Percentiles rank a stretch among this genome's conserved stretches.
phyloP scores from a whole-genome alignment of 2,329 filamentous ascomycete species.

The Paracorniculantispora psalliotae region DNA sequence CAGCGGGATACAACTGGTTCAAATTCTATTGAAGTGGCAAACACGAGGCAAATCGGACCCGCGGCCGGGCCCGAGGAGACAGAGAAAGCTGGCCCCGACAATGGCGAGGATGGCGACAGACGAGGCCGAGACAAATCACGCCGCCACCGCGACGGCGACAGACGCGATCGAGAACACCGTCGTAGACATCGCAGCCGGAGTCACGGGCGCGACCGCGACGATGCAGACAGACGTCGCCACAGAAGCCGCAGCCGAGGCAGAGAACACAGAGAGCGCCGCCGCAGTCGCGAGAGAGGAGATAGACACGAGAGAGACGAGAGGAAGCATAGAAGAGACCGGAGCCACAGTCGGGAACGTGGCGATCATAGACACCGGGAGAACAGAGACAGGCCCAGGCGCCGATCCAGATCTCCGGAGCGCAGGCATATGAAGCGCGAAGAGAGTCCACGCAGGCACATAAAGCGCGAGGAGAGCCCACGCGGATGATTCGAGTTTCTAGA shows the following conservation, averaged over 20 bases:
- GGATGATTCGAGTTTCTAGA: background rate
- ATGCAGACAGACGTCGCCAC: conserved; percentile 18
- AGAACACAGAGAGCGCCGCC: conserved; percentile 28
- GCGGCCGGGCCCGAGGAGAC: conserved; percentile 19
- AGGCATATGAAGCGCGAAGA: background rate
- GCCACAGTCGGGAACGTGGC: conserved; percentile 13
- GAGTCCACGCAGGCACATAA: background rate
- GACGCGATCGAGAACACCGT: conserved; percentile 28
- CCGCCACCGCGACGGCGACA: conserved; percentile 28
- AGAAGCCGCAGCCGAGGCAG: conserved; percentile 21
- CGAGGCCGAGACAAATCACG: conserved; percentile 25
- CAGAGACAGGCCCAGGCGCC: conserved; percentile 13
- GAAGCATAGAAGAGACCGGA: conserved; percentile 7
- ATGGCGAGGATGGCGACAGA: conserved; percentile 10
- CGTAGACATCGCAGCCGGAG: conserved; percentile 30
- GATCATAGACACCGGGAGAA: conserved; percentile 10
- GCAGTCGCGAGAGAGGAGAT: conserved; percentile 27
- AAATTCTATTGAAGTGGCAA: conserved; percentile 64
- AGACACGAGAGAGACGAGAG: conserved; percentile 11
- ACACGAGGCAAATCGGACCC: conserved; percentile 31
- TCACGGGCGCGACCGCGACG: conserved; percentile 15
- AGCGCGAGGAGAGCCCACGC: background rate
- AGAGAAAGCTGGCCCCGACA: conserved; percentile 7
- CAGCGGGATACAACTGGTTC: conserved; percentile 53
- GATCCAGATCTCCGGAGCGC: conserved; percentile 13